A percentile compares a stretch with the other conserved stretches of the same genome.
phyloP scores from a whole-genome alignment of 2,329 filamentous ascomycete genomes.

The Cryphonectria parasitica region DNA sequence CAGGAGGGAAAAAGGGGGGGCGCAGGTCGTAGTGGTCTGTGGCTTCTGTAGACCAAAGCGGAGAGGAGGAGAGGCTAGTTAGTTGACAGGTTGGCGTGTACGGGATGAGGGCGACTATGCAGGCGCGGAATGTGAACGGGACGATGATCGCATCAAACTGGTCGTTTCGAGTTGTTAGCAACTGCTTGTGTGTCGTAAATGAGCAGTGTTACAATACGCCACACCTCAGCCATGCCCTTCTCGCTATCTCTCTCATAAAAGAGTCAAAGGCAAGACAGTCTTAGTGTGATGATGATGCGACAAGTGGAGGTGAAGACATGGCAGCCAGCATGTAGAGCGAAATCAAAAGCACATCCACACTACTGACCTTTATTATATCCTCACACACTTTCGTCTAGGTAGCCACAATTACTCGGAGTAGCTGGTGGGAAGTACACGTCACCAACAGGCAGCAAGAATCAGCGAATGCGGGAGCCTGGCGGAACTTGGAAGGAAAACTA shows the following conservation, averaged over 20 bases:
- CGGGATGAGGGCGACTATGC: not conserved
- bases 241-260: not conserved
- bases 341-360: no score
- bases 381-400: not conserved
- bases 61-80: constrained; percentile 15
- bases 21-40: constrained; percentile 25
- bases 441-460: constrained; percentile 8
- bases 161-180: not conserved
- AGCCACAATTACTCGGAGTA: not conserved
- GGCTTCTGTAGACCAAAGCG: constrained; percentile 15
- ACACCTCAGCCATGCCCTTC: not conserved
- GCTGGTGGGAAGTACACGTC: not conserved
- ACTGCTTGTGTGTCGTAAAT: not conserved
- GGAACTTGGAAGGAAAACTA: no score
- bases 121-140: not conserved
- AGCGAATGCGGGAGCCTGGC: not conserved
- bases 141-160: not conserved
- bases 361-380: not conserved
- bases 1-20: no score
- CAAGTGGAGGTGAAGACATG: not conserved
- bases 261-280: not conserved
- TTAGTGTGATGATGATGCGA: not conserved
- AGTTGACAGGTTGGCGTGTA: constrained; percentile 16
- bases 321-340: no score
- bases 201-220: not conserved